Base-by-base conservation (phyloP, 139 green algal genomes). In the Tetraselmis chui region DNA sequence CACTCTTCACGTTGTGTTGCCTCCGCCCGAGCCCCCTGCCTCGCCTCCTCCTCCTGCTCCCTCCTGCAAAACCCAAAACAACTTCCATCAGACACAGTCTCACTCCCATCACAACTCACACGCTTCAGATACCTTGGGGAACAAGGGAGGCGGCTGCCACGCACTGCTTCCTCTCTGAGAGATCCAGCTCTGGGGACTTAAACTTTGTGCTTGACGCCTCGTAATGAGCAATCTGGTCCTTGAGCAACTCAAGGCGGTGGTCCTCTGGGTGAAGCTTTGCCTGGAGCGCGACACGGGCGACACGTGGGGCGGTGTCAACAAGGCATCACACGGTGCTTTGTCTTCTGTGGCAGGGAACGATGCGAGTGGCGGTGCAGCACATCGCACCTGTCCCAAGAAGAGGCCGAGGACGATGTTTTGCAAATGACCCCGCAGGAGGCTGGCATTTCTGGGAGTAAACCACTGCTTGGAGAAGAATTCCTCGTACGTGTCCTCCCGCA, bases 401-500 rank as follows among this genome's bases (percentile, higher is more conserved):
- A 89, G 77, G 29, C 78, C 0, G 75, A 91, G 80, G 58, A 94
- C 84, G 59, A 87, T 27, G 28, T 76, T 45, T 74, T 87, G 87
- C 59, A 95, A 78, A 59, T 89, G 67, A 0, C 76, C 29, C 1
- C 93, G 84, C 89, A 95, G 84, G 26, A 76, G 30, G 27, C 76
- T 85, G 23, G 91, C 89, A 32, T 94, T 92, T 31, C 28, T 25
- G 1, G 30, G 45, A 1, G 82, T 31, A 83, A 96, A 96, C 93
- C 93, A 96, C 2, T 78, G 18, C 27, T 81, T 74, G 2, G 84
- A 87, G 75, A 96, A 77, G 75, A 94, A 90, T 59, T 83, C 32
- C 1, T 58, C 79, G 28, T 88, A 83, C 1, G 32, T 5, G 22
- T 28, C 1, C 29, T 79, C 28, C 26, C 31, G 83, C 30, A 84